Evolutionary conservation across 2,329 filamentous ascomycete genomes (phyloP), one percentile per base, ranked within the genome.

Genomic region (Pseudogymnoascus sp.): DNA sequence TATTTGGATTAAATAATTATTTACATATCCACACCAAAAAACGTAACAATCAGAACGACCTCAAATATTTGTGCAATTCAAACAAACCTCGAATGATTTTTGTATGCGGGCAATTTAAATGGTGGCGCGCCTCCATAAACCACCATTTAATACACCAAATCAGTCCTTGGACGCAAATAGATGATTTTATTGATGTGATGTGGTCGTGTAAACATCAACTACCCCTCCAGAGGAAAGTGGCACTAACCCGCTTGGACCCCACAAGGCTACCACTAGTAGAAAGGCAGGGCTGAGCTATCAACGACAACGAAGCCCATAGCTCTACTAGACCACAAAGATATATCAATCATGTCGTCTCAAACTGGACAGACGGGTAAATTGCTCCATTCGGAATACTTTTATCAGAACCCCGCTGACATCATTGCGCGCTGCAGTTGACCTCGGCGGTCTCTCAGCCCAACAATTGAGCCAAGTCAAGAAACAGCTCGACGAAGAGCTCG

Each of bases 401-500:
- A 38, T 23, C 7, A n/a, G 12, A 19, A 22, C 6, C n/a, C 22
- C 9, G 19, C 33, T 60, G 33, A 60, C 33, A 39, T 7, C 12
- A 25, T 60, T 11, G 1, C 33, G 33, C 19, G 33, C 58, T 2
- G 1, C 69, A 80, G 82, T 90, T 68, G 86, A 90, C 72, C 80
- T 99, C 70, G 85, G 88, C 70, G 86, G 84, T 65, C 88, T 99
- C 71, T 89, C 88, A 69, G 82, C 88, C 25, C 90, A 91, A 68
- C 93, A 97, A 77, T 89, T 99, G 68, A 88, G 86, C 68, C 86
- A 91, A 70, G 88, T 99, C 69, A 97, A 99, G 81, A 92, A 94
- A 75, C 93, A 97, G 75, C 88, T 99, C 68, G 93, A 96, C 75
- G 88, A 94, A 71, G 94, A 99, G 77, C 88, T 99, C 67, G 91